phyloP scores from a whole-genome alignment of 176 grass and related monocot genomes.

The Carex pumila region DNA sequence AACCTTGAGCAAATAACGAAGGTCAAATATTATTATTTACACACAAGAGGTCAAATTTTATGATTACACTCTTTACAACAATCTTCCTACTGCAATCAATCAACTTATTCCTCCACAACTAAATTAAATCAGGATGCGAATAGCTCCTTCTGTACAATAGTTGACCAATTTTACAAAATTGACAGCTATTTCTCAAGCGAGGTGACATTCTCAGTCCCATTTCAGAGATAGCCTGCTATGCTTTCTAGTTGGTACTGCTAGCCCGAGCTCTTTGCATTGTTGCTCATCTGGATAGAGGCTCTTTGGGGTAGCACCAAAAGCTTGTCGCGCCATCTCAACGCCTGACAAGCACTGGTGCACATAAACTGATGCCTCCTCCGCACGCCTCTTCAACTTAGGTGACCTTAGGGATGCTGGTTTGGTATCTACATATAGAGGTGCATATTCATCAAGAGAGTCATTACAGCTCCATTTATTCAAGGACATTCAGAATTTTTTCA shows the following conservation, averaged over 20 bases:
- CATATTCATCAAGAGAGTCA: not conserved
- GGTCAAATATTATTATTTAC: not conserved
- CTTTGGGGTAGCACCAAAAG: constrained; percentile 75
- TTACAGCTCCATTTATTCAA: not conserved
- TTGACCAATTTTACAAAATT: not conserved
- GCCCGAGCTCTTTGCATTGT: constrained; percentile 55
- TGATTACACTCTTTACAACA: not conserved
- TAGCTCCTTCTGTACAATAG: not conserved
- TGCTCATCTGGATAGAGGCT: constrained; percentile 64
- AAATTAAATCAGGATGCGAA: not conserved
- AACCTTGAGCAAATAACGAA: not conserved
- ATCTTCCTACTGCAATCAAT: not conserved
- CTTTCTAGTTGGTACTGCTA: constrained; percentile 26
- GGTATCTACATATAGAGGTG: not conserved
- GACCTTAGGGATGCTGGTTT: constrained; percentile 45
- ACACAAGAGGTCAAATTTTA: not conserved
- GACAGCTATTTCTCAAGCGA: not conserved
- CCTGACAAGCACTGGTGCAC: constrained; percentile 81
- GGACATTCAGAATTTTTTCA: not conserved
- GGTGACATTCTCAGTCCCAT: not conserved
- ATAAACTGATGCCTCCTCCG: constrained; percentile 64
- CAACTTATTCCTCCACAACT: not conserved
- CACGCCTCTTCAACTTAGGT: constrained; percentile 48
- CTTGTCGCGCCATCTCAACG: constrained; percentile 54
- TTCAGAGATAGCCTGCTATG: not conserved